Conservation (phyloP, 768 basidiomycete genomes). For the Russula sp. region DNA sequence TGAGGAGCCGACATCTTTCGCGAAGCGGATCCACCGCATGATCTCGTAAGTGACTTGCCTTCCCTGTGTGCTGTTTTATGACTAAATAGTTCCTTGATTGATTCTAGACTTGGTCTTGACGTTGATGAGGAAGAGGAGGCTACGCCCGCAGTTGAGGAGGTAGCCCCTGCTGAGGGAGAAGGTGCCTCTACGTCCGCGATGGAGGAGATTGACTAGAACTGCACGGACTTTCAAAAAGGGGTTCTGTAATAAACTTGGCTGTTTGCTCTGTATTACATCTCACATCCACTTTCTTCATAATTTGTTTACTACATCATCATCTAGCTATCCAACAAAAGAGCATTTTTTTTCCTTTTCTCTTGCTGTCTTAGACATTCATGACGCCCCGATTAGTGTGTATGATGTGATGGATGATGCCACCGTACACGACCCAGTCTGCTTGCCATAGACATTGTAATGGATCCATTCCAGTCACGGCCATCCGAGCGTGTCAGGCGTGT, state of each 20-base stretch:
- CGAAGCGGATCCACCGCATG: conserved; percentile 96
- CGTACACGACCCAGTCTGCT: too few relatives aligned
- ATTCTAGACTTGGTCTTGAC: conserved; percentile 66
- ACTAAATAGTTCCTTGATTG: conserved; percentile 8
- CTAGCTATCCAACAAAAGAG: conserved; percentile 13
- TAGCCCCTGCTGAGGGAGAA: conserved; percentile 47
- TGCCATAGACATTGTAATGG: too few relatives aligned
- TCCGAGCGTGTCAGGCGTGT: too few relatives aligned
- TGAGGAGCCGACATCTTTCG: conserved; percentile 91
- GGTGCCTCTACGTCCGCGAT: conserved; percentile 72
- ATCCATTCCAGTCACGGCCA: background rate
- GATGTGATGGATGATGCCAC: too few relatives aligned
- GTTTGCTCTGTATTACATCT: conserved; percentile 12
- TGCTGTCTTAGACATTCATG: too few relatives aligned
- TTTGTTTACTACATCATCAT: conserved; percentile 15
- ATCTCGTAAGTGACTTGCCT: conserved; percentile 52
- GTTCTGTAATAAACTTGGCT: conserved; percentile 7
- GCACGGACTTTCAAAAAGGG: conserved; percentile 6
- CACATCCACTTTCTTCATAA: conserved; percentile 3
- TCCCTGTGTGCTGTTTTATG: background rate
- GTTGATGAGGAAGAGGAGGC: conserved; percentile 52
- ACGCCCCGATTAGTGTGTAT: too few relatives aligned
- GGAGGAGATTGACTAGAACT: conserved; percentile 89
- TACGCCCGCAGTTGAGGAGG: conserved; percentile 37
- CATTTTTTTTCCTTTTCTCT: conserved; percentile 3